phyloP scores from a whole-genome alignment of 306 rosid genomes.

The Acacia melanoxylon region DNA sequence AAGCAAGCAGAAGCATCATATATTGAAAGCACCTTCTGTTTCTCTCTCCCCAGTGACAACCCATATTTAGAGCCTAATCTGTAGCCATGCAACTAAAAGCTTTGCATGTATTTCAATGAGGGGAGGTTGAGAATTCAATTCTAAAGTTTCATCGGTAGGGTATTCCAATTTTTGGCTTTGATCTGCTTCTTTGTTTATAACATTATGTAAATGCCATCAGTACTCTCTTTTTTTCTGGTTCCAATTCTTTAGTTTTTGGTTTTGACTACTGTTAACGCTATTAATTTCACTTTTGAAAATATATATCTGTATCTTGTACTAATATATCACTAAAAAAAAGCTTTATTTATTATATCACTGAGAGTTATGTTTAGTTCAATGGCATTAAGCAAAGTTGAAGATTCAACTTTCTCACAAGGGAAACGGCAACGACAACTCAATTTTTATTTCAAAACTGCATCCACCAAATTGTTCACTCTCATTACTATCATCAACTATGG shows the following conservation, averaged over 20 bases:
- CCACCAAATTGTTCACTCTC: constrained; percentile 32
- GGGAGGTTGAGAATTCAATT: constrained; percentile 66
- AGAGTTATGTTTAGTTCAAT: neutral
- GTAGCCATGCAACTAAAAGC: constrained; percentile 61
- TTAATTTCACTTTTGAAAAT: constrained; percentile 13
- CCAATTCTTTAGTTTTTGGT: constrained; percentile 8
- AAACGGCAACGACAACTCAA: constrained; percentile 4
- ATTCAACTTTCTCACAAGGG: constrained; percentile 5
- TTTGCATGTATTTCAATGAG: constrained; percentile 62
- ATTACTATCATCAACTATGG: constrained; percentile 27
- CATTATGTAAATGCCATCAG: constrained; percentile 28
- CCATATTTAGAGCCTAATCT: constrained; percentile 56
- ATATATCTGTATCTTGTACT: neutral
- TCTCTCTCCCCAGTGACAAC: constrained; percentile 29
- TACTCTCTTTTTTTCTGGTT: neutral
- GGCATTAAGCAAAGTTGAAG: constrained; percentile 10
- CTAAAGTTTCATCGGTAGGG: constrained; percentile 45
- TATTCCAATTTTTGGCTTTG: constrained; percentile 38
- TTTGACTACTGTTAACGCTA: constrained; percentile 19
- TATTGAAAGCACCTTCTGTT: neutral
- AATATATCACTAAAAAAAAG: neutral
- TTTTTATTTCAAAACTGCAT: constrained; percentile 30
- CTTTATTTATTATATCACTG: neutral
- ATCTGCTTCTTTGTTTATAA: constrained; percentile 32
- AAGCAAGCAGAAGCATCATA: constrained; percentile 27